Percentiles rank a stretch among this genome's conserved stretches.
These are phyloP conservation scores for Paecilomyces dactylethromorphus DNA, from an alignment of 2,329 filamentous ascomycete species.

Conservation along the genomic window DNA sequence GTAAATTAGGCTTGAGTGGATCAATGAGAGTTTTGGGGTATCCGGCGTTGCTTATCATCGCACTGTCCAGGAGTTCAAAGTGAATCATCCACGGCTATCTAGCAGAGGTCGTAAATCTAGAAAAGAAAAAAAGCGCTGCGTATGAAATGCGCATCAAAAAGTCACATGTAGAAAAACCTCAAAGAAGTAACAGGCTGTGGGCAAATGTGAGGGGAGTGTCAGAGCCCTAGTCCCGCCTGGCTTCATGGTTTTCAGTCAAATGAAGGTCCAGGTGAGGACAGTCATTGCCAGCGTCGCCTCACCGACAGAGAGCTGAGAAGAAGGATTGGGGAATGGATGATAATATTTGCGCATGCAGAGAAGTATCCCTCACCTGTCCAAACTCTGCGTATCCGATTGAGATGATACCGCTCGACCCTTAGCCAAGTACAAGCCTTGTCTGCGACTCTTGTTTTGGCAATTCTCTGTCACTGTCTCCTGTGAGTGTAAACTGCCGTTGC, in stretches of 20 bases:
- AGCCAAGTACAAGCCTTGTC: constrained; percentile 13
- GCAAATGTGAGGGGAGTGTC: background rate
- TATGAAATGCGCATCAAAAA: background rate
- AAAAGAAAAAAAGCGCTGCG: background rate
- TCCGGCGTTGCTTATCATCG: background rate
- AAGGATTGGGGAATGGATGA: no score
- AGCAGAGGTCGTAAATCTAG: background rate
- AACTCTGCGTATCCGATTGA: background rate
- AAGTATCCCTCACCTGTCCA: background rate
- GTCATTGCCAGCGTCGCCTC: no score
- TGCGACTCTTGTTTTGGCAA: constrained; percentile 8
- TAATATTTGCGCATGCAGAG: background rate
- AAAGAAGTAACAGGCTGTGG: background rate
- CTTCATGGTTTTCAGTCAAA: no score
- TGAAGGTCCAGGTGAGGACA: no score
- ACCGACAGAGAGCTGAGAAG: no score
- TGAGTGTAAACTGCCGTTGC: constrained; percentile 30
- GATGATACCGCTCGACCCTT: constrained; percentile 13
- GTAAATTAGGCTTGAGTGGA: background rate
- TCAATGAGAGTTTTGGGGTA: no score
- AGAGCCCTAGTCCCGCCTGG: background rate
- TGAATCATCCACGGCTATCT: background rate
- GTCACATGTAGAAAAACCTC: background rate
- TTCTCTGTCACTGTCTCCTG: constrained; percentile 33
- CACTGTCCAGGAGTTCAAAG: background rate